Evolutionary conservation across 768 basidiomycete genomes (phyloP), one percentile per base, ranked within the genome.

Genomic region (Phylloporus sp.): DNA sequence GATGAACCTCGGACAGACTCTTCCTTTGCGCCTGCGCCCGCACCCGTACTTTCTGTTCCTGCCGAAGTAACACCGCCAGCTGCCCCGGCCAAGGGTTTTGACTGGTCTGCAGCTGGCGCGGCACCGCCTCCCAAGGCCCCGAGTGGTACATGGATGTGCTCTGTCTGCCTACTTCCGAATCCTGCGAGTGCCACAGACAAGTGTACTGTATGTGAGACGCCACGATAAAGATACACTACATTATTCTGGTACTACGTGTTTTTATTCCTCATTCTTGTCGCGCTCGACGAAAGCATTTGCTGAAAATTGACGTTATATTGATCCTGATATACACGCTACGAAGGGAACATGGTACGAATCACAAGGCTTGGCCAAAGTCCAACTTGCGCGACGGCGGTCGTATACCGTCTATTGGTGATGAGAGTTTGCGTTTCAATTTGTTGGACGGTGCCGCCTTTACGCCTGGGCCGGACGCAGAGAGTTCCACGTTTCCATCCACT

Each of bases 401-500:
- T 5, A 71, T 57, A 33, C 73, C 74, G 13, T 80, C 76, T 21
- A 53, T 50, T 0, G 79, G 75, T 9, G 81, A 82, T 23, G 78
- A 70, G 31, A 83, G 70, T 59, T 88, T 91, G 40, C 88, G 78
- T 63, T 90, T 91, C 22, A 84, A 69, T 45, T 73, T 76, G 52
- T 77, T 81, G 4, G 69, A 73, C 61, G 65, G 73, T 57, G 54
- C 65, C 4, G 76, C 78, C 56, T 76, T 82, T 26, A 72, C 75
- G 9, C 70, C 77, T 5, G 77, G 75, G 2, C 77, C 80, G 1
- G 75, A 61, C 0, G 70, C 60, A 22, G 70, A 68, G 38, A 72
- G 68, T 11, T 83, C 78, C 17, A 82, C 79, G 47, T 87, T 89
- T 40, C 81, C 85, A 45, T 91, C 85, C 10, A 87, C 73, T 56